These are phyloP conservation scores for Mycena galericulata DNA, from an alignment of 768 basidiomycete genomes.

Conservation along the genomic window DNA sequence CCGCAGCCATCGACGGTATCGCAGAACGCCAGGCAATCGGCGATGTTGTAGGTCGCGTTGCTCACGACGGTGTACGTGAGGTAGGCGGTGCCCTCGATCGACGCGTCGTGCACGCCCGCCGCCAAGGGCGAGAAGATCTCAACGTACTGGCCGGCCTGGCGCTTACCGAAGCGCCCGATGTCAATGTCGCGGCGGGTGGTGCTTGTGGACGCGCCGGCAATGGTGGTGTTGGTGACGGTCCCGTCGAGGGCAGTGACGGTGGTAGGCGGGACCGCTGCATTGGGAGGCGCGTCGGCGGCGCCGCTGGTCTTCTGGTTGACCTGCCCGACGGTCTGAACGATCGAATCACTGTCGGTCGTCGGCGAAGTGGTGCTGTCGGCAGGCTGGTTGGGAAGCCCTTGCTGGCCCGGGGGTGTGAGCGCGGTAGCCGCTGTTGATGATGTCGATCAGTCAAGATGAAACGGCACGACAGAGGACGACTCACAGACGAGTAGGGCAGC, in stretches of 20 bases:
- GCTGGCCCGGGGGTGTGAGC: constrained; percentile 41
- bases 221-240: constrained; percentile 41
- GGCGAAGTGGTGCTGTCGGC: constrained; percentile 35
- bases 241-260: constrained; percentile 61
- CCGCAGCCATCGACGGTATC: constrained; percentile 53
- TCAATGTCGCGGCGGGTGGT: constrained; percentile 11
- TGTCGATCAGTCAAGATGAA: background rate
- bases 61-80: constrained; percentile 59
- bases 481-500: constrained; percentile 27
- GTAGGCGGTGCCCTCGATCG: constrained; percentile 62
- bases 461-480: background rate
- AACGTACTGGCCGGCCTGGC: constrained; percentile 38
- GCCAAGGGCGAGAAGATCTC: constrained; percentile 55
- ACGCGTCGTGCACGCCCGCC: constrained; percentile 48
- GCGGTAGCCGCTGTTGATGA: constrained; percentile 35
- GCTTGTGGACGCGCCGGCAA: constrained; percentile 29
- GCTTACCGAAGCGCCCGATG: constrained; percentile 31
- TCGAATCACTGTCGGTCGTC: constrained; percentile 28
- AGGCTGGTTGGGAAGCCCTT: constrained; percentile 33
- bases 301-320: constrained; percentile 33
- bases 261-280: constrained; percentile 36
- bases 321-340: constrained; percentile 22
- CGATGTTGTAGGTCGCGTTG: constrained; percentile 59
- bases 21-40: constrained; percentile 57
- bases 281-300: constrained; percentile 23